These are phyloP conservation scores for Omphalea diandra DNA, from an alignment of 441 rosid species.

Conservation along the genomic window DNA sequence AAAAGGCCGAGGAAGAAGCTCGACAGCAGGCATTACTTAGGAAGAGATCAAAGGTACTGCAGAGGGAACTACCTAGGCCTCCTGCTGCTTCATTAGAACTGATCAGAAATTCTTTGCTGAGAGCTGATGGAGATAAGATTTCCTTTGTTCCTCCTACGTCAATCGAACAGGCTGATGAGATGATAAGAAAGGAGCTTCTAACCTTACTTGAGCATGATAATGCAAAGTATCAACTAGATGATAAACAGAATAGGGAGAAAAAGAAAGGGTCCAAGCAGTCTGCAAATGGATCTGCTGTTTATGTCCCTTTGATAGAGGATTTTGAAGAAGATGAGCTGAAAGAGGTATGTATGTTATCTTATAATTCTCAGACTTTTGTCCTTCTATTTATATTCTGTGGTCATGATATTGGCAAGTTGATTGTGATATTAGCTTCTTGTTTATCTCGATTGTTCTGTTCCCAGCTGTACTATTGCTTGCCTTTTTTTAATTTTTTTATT, in stretches of 20 bases:
- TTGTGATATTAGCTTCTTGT: not conserved
- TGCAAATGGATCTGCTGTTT: constrained; percentile 48
- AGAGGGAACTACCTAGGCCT: constrained; percentile 95
- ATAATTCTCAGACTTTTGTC: not conserved
- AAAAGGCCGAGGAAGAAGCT: constrained; percentile 94
- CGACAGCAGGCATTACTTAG: constrained; percentile 75
- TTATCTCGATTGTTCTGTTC: too few species aligned
- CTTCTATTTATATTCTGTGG: not conserved
- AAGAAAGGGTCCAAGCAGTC: constrained; percentile 74
- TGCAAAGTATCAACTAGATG: constrained; percentile 96
- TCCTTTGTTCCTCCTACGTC: constrained; percentile 89
- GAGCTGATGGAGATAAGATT: constrained; percentile 87
- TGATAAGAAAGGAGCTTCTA: constrained; percentile 78
- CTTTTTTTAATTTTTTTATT: too few species aligned
- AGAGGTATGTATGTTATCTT: constrained; percentile 48
- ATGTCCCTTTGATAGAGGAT: constrained; percentile 65
- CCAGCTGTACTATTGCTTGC: too few species aligned
- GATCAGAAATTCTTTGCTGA: constrained; percentile 75
- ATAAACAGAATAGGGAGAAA: constrained; percentile 60
- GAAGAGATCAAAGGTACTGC: constrained; percentile 98
- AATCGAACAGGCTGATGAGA: constrained; percentile 90
- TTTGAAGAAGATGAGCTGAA: constrained; percentile 78
- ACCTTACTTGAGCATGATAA: constrained; percentile 83
- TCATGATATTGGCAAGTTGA: not conserved
- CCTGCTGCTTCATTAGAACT: constrained; percentile 87